Base-by-base conservation (phyloP, 768 basidiomycete genomes). In the Leccinum broughii region DNA sequence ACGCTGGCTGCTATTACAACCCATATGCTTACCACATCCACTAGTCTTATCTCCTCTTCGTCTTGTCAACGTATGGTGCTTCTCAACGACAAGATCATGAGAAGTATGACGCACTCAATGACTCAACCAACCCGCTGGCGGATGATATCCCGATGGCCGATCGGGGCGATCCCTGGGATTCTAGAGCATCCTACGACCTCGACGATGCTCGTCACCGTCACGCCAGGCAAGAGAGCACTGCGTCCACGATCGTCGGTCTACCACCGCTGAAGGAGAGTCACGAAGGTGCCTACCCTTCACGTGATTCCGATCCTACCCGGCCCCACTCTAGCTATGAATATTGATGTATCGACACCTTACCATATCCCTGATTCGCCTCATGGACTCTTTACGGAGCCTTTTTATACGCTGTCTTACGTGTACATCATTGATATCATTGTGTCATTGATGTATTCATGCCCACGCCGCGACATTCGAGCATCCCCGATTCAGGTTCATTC, bases 21-120 rank as follows among this genome's bases (percentile, higher is more conserved):
- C 14, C 26, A 14, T 24, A 11, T 52, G 6, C 53, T 68, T 10
- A 64, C 30, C 20, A 48, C 54, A 7, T n/a, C 8, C 46, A 51
- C 34, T 55, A 91, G 92, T 64, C 66, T 30, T 85, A 85, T 66
- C 66, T 83, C 52, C 72, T 76, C 58, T 58, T 78, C 51, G 74
- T 87, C 26, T 67, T 85, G 30, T 79, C 81, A 9, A 86, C 86
- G 2, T 97, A 94, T 72, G 83, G 87, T 28, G 75, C 78, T 17
- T 80, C 83, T 13, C 94, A 96, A 73, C 85, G 85, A 32, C 79
- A 78, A n/a, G 93, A 94, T 67, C 92, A 93, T 70, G 83, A 83
- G 62, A 86, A 89, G 67, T 95, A 92, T 68, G 86, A 89, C 68
- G 83, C 85, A 26, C 79, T 92, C 58, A 86, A 86, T 70, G 87